Percentiles rank a stretch among this genome's conserved stretches.
phyloP scores from a whole-genome alignment of 2,329 filamentous ascomycete genomes.

The Gnomoniopsis smithogilvyi region DNA sequence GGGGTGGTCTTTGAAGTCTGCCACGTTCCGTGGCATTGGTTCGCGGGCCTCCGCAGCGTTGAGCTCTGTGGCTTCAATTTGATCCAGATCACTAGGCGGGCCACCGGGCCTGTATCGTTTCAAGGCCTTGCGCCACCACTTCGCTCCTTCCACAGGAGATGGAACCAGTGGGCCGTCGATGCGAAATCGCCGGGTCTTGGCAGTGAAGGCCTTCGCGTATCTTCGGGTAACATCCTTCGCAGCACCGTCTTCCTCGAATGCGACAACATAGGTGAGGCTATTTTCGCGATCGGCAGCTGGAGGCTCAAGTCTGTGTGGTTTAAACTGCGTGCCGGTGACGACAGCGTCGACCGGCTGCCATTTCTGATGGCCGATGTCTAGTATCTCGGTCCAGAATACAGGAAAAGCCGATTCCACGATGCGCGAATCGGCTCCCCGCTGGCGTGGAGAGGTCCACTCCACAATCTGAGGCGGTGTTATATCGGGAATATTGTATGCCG shows the following conservation, averaged over 20 bases:
- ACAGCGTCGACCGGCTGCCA: conserved; percentile 88
- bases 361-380: conserved; percentile 81
- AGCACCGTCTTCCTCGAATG: conserved; percentile 75
- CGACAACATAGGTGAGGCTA: conserved; percentile 76
- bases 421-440: conserved; percentile 28
- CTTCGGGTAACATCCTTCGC: conserved; percentile 83
- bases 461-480: conserved; percentile 26
- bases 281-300: conserved; percentile 76
- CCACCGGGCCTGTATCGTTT: conserved; percentile 36
- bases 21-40: conserved; percentile 79
- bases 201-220: conserved; percentile 84
- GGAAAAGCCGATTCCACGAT: conserved; percentile 74
- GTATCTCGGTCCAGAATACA: conserved; percentile 91
- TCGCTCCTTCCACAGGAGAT: conserved; percentile 10
- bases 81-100: conserved; percentile 62
- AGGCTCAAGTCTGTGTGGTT: conserved; percentile 75
- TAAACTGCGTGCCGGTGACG: conserved; percentile 76
- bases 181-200: conserved; percentile 80
- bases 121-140: conserved; percentile 54
- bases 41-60: conserved; percentile 69
- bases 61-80: conserved; percentile 79
- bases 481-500: conserved; percentile 48
- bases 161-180: conserved; percentile 59
- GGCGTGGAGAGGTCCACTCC: conserved; percentile 19
- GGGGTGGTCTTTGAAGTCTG: conserved; percentile 85